phyloP scores from a whole-genome alignment of 163 green algal genomes.

The Chlorella variabilis region DNA sequence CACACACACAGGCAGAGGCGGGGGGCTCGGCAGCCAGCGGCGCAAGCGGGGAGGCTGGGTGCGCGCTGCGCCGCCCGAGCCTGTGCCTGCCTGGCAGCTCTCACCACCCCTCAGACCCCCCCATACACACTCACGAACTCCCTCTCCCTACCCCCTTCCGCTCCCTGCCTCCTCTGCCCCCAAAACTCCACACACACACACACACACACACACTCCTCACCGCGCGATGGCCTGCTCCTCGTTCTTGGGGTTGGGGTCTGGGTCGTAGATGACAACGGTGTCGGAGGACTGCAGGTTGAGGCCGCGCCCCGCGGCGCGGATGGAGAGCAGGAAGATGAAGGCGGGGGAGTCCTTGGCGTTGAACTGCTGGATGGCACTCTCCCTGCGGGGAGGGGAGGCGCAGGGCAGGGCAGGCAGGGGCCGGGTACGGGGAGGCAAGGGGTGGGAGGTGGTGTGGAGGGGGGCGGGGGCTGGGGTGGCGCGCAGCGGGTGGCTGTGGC shows the following conservation, averaged over 20 bases:
- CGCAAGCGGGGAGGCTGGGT: neutral
- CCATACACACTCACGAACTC: neutral
- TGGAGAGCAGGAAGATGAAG: constrained; percentile 99
- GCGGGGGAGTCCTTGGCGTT: constrained; percentile 75
- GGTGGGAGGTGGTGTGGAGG: too few relatives aligned
- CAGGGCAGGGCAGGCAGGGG: too few relatives aligned
- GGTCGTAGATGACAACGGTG: constrained; percentile 94
- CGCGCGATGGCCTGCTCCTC: constrained; percentile 97
- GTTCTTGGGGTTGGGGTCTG: constrained; percentile 99
- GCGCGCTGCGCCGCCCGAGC: neutral
- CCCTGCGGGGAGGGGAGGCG: constrained; percentile 40
- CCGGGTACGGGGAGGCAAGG: too few relatives aligned
- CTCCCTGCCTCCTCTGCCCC: neutral
- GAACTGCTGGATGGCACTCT: constrained; percentile 83
- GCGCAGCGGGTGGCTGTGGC: too few relatives aligned
- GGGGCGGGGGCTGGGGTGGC: too few relatives aligned
- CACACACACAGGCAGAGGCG: neutral
- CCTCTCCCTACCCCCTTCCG: neutral
- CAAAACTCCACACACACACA: neutral
- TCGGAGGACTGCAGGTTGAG: constrained; percentile 92
- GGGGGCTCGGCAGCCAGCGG: neutral
- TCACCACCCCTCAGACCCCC: too few relatives aligned
- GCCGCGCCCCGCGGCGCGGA: constrained; percentile 92
- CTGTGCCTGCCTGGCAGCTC: too few relatives aligned
- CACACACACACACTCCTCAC: constrained; percentile 37